Conservation (phyloP, 306 rosid species). For the Betula pendula region DNA sequence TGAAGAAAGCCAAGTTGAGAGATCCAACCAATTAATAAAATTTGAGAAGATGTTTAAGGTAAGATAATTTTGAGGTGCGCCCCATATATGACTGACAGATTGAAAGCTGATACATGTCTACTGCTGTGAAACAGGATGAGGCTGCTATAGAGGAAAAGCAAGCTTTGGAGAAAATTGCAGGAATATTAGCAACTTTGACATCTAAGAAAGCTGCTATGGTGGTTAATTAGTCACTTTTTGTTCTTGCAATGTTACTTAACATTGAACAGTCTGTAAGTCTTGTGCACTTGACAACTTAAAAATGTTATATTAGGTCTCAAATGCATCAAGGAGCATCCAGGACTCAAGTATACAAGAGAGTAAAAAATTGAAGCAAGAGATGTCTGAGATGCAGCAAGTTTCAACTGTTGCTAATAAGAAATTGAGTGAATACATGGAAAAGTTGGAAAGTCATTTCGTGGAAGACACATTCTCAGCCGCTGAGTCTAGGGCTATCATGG, state of each 20-base stretch:
- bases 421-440: constrained; percentile 45
- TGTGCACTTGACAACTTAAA: constrained; percentile 24
- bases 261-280: neutral
- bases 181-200: constrained; percentile 58
- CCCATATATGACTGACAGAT: neutral
- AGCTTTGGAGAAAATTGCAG: constrained; percentile 63
- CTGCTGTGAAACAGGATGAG: constrained; percentile 63
- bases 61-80: neutral
- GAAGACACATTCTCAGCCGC: constrained; percentile 49
- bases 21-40: constrained; percentile 48
- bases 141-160: constrained; percentile 64
- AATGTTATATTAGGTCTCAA: constrained; percentile 55
- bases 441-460: constrained; percentile 46
- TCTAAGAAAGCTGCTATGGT: constrained; percentile 69
- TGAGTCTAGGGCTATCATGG: constrained; percentile 46
- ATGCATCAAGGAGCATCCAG: constrained; percentile 63
- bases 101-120: constrained; percentile 23
- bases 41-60: constrained; percentile 88
- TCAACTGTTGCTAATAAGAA: constrained; percentile 56
- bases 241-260: constrained; percentile 14
- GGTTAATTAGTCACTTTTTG: constrained; percentile 12
- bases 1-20: constrained; percentile 62
- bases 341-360: constrained; percentile 48
- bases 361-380: constrained; percentile 50
- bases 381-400: constrained; percentile 60